These are phyloP conservation scores for Elsinoe fawcettii DNA, from an alignment of 2,329 filamentous ascomycete genomes.

Conservation along the genomic window DNA sequence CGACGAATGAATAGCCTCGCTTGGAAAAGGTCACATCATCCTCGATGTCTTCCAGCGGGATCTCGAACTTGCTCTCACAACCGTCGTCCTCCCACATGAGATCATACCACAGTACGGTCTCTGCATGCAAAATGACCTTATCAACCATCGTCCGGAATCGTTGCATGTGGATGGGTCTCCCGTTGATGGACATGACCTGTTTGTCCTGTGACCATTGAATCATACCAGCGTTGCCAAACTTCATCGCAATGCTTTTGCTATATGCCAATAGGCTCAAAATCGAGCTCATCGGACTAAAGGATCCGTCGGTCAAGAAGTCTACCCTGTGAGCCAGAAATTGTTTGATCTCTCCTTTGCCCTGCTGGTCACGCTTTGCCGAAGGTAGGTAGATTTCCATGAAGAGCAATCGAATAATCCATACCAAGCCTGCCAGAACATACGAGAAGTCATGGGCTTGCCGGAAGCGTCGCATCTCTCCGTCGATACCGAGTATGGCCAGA, in stretches of 20 bases:
- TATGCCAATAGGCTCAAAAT: conserved; percentile 23
- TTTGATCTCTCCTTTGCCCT: conserved; percentile 19
- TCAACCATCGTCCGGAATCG: conserved; percentile 21
- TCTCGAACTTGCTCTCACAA: conserved; percentile 16
- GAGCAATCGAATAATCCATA: conserved; percentile 16
- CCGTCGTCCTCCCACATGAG: conserved; percentile 18
- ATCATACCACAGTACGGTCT: conserved; percentile 20
- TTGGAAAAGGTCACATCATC: conserved; percentile 21
- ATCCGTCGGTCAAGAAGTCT: conserved; percentile 21
- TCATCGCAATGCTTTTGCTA: conserved; percentile 20
- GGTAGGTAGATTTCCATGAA: conserved; percentile 20
- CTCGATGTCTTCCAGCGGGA: conserved; percentile 19
- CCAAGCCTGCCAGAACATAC: neutral
- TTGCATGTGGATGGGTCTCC: conserved; percentile 19
- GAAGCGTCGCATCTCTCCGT: neutral
- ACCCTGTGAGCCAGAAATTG: conserved; percentile 18
- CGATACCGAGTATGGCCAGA: neutral
- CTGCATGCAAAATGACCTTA: conserved; percentile 17
- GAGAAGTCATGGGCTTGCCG: neutral
- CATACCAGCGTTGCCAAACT: conserved; percentile 19
- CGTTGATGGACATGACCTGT: conserved; percentile 19
- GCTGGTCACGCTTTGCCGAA: conserved; percentile 14
- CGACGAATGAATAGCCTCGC: conserved; percentile 21
- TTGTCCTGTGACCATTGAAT: conserved; percentile 19
- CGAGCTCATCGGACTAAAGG: conserved; percentile 22